Conservation (phyloP, 257 asterid genomes). For the Solanum lycopersicoides region DNA sequence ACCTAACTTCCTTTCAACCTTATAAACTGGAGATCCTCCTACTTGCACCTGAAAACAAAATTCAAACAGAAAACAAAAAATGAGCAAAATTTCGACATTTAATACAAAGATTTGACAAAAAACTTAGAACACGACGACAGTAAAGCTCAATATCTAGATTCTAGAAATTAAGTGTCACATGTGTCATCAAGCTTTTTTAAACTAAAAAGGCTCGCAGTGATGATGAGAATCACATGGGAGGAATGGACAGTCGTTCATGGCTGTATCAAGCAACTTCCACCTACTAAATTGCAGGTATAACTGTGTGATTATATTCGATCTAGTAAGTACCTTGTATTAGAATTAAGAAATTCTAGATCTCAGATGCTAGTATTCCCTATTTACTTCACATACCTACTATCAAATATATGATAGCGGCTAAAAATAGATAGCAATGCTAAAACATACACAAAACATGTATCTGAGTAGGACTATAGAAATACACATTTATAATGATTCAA, state of each 20-base stretch:
- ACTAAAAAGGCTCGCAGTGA: neutral
- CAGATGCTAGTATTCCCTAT: neutral
- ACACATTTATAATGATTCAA: no score
- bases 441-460: neutral
- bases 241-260: neutral
- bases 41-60: constrained; percentile 31
- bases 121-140: neutral
- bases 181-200: neutral
- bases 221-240: neutral
- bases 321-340: neutral
- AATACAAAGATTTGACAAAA: neutral
- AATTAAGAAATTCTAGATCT: neutral
- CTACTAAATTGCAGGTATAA: neutral
- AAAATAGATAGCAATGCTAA: neutral
- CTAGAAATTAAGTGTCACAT: neutral
- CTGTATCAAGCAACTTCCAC: neutral
- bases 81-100: neutral
- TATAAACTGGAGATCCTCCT: constrained; percentile 32
- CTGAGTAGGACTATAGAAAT: neutral
- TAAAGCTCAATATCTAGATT: neutral
- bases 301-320: neutral
- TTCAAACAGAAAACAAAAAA: neutral
- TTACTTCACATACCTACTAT: neutral
- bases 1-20: constrained; percentile 38
- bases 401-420: neutral